These are phyloP conservation scores for Schwanniomyces polymorphus DNA, from an alignment of 805 yeast species.

Conservation along the genomic window DNA sequence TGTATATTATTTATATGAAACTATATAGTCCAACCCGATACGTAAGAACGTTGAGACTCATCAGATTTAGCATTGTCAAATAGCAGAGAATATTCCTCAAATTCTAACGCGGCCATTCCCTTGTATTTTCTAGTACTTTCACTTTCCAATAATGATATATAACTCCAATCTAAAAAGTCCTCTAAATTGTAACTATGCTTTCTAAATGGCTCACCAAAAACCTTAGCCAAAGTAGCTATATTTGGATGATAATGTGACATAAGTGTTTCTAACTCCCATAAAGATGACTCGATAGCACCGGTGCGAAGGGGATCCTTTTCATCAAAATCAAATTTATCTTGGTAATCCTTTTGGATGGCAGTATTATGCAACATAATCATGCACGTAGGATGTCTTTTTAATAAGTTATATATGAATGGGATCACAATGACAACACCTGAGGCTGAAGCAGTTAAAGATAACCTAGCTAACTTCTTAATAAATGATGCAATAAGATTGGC, in stretches of 20 bases:
- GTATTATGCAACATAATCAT: slow-evolving; percentile 79
- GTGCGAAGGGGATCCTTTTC: slow-evolving; percentile 79
- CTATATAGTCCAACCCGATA: slow-evolving; percentile 27
- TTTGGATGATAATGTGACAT: slow-evolving; percentile 92
- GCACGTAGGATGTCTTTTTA: slow-evolving; percentile 92
- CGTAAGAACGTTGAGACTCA: slow-evolving; percentile 14
- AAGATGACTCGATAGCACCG: slow-evolving; percentile 76
- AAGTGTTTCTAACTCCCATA: slow-evolving; percentile 88
- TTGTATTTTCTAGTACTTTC: slow-evolving; percentile 66
- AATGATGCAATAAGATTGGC: slow-evolving; percentile 84
- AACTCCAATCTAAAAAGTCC: slow-evolving; percentile 92
- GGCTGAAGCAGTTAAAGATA: slow-evolving; percentile 78
- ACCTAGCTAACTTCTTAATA: slow-evolving; percentile 76
- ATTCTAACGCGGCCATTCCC: slow-evolving; percentile 77
- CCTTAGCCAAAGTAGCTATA: slow-evolving; percentile 86
- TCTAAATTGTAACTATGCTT: slow-evolving; percentile 87
- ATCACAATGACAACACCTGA: slow-evolving; percentile 83
- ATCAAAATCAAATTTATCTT: slow-evolving; percentile 65
- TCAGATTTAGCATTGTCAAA: slow-evolving; percentile 20
- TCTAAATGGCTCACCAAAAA: slow-evolving; percentile 85
- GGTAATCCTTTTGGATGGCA: slow-evolving; percentile 21
- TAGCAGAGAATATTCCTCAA: slow-evolving; percentile 49
- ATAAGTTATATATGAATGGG: slow-evolving; percentile 87
- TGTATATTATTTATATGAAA: not conserved
- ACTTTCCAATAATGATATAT: slow-evolving; percentile 60